phyloP scores from a whole-genome alignment of 2,329 filamentous ascomycete genomes.

The Nigrograna mackinnonii region DNA sequence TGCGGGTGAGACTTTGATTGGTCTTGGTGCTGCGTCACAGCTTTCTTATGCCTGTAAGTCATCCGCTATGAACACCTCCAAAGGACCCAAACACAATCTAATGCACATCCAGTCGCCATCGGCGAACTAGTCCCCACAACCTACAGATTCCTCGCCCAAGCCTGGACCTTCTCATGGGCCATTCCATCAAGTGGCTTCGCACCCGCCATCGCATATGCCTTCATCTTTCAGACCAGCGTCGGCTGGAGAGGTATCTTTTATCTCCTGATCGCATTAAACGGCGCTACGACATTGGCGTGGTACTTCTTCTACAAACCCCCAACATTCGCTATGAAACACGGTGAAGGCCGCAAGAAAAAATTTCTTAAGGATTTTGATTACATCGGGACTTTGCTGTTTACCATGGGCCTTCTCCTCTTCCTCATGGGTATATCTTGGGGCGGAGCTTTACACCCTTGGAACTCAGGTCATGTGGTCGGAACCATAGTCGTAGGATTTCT shows the following conservation, averaged over 20 bases:
- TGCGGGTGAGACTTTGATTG: conserved; percentile 19
- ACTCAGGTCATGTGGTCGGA: conserved; percentile 43
- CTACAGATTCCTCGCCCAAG: conserved; percentile 18
- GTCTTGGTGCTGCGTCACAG: conserved; percentile 16
- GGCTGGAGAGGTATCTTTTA: conserved; percentile 21
- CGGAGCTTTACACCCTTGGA: conserved; percentile 44
- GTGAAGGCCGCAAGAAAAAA: conserved; percentile 11
- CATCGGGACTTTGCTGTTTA: conserved; percentile 15
- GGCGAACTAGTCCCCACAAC: conserved; percentile 19
- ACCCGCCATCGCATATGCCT: conserved; percentile 16
- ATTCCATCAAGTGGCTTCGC: conserved; percentile 17
- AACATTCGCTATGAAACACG: conserved; percentile 16
- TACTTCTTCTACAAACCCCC: conserved; percentile 19
- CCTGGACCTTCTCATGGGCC: conserved; percentile 17
- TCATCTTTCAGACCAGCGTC: conserved; percentile 11
- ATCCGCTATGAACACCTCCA: not conserved
- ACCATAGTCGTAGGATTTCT: conserved; percentile 41
- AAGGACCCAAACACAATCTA: too few relatives aligned
- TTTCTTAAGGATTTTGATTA: conserved; percentile 22
- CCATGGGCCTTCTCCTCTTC: conserved; percentile 16
- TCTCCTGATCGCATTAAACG: conserved; percentile 18
- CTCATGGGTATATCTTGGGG: conserved; percentile 17
- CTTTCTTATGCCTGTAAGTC: conserved; percentile 19
- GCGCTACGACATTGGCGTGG: conserved; percentile 15
- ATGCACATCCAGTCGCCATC: conserved; percentile 10